Evolutionary conservation across 2,329 filamentous ascomycete genomes (phyloP).

Genomic region (Coniella vitis): DNA sequence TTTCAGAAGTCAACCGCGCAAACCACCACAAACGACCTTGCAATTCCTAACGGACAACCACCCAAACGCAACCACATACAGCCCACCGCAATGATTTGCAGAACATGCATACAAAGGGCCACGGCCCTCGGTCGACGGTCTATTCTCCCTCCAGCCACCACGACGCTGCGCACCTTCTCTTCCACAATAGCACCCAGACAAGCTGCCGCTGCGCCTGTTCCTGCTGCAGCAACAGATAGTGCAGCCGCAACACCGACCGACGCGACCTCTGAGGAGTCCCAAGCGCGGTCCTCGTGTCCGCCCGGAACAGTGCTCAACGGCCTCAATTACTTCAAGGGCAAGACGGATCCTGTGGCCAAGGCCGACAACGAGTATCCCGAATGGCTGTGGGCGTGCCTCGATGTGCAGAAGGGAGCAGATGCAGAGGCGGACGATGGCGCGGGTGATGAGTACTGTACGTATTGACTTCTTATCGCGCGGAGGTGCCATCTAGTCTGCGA

Average conservation of each 20-base stretch:
- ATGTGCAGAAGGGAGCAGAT: constrained; percentile 48
- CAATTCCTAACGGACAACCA: too few species aligned
- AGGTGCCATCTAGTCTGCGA: background rate
- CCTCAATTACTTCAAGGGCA: constrained; percentile 71
- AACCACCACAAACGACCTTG: background rate
- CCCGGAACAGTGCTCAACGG: constrained; percentile 66
- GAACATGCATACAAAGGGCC: constrained; percentile 43
- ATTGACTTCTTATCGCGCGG: constrained; percentile 6
- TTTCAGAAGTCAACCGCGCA: constrained; percentile 9
- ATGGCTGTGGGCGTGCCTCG: constrained; percentile 73
- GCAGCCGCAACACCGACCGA: constrained; percentile 20
- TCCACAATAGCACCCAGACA: constrained; percentile 23
- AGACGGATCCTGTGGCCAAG: constrained; percentile 64
- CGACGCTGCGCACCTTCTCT: constrained; percentile 33
- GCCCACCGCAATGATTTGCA: constrained; percentile 33
- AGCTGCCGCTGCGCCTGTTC: constrained; percentile 26
- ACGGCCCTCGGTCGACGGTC: constrained; percentile 27
- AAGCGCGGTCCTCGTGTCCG: constrained; percentile 44
- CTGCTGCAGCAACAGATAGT: constrained; percentile 12
- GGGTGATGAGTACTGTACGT: constrained; percentile 76
- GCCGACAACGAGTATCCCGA: constrained; percentile 70
- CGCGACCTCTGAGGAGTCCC: constrained; percentile 17
- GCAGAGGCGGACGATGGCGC: constrained; percentile 45
- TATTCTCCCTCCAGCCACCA: constrained; percentile 14
- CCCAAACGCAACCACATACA: too few species aligned